phyloP scores from a whole-genome alignment of 768 basidiomycete species.

The Russula emetica region DNA sequence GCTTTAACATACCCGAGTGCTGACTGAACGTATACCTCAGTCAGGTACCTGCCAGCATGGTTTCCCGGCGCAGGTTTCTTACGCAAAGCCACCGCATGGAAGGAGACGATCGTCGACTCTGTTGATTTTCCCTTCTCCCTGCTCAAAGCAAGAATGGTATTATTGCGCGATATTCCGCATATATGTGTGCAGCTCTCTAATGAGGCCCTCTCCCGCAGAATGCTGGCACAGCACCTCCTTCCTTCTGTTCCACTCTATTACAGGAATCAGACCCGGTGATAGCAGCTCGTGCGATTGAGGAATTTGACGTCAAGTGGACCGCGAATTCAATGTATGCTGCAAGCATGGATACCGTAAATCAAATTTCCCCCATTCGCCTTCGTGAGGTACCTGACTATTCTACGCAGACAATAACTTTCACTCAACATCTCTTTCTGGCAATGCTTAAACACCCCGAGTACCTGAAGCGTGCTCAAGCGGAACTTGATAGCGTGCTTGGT shows the following conservation, averaged over 20 bases:
- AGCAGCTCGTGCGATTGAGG: constrained; percentile 36
- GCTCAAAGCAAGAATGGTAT: constrained; percentile 54
- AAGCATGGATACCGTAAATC: constrained; percentile 57
- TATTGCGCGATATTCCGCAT: constrained; percentile 31
- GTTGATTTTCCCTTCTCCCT: constrained; percentile 59
- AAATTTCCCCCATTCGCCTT: constrained; percentile 16
- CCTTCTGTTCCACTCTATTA: constrained; percentile 50
- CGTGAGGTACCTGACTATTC: constrained; percentile 5
- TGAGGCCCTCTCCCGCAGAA: constrained; percentile 29
- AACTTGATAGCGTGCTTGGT: constrained; percentile 60
- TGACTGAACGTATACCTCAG: constrained; percentile 24
- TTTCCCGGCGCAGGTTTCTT: constrained; percentile 66
- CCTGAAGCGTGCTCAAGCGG: constrained; percentile 51
- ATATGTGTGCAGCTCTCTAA: constrained; percentile 40
- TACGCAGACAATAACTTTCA: constrained; percentile 49
- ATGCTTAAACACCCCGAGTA: constrained; percentile 60
- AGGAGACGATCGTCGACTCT: constrained; percentile 57
- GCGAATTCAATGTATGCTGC: constrained; percentile 78
- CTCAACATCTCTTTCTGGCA: constrained; percentile 60
- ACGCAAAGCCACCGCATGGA: constrained; percentile 57
- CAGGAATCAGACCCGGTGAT: constrained; percentile 40
- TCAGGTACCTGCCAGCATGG: constrained; percentile 60
- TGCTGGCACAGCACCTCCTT: constrained; percentile 38
- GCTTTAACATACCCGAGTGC: constrained; percentile 23
- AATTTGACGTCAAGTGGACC: constrained; percentile 72